Conservation (phyloP, 495 filamentous ascomycete species). For the Pyronema omphalodes region DNA sequence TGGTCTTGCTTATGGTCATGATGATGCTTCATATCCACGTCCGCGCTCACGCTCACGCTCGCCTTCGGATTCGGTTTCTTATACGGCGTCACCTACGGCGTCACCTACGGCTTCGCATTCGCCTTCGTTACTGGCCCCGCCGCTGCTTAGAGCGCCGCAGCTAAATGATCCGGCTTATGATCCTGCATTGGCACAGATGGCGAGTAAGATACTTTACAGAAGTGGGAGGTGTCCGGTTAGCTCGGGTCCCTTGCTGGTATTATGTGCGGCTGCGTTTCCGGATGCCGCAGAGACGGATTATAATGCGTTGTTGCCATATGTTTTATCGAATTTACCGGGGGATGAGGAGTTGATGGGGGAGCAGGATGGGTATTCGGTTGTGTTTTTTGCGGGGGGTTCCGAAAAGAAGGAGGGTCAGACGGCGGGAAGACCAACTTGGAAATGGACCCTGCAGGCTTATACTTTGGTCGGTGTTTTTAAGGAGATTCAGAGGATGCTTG, state of each 20-base stretch:
- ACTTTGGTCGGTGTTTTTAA: slow-evolving; percentile 25
- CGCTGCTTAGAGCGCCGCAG: slow-evolving; percentile 7
- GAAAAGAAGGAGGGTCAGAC: slow-evolving; percentile 15
- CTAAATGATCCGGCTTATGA: slow-evolving; percentile 26
- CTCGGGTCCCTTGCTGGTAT: slow-evolving; percentile 33
- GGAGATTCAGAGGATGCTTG: neutral
- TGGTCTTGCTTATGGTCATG: neutral
- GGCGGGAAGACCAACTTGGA: slow-evolving; percentile 31
- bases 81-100: neutral
- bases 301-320: slow-evolving; percentile 37
- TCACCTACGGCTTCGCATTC: no score
- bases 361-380: slow-evolving; percentile 33
- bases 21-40: neutral
- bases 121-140: neutral
- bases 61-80: no score
- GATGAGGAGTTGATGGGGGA: slow-evolving; percentile 34
- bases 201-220: slow-evolving; percentile 32
- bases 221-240: slow-evolving; percentile 31
- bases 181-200: slow-evolving; percentile 25
- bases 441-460: slow-evolving; percentile 41
- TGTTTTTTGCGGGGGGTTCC: slow-evolving; percentile 36
- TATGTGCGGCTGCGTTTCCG: slow-evolving; percentile 38
- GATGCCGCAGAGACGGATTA: slow-evolving; percentile 34
- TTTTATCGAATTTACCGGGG: slow-evolving; percentile 34
- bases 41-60: neutral